Evolutionary conservation across 2,329 filamentous ascomycete genomes (phyloP), one percentile per base, ranked within the genome.

Genomic region (Penicillium sp.): DNA sequence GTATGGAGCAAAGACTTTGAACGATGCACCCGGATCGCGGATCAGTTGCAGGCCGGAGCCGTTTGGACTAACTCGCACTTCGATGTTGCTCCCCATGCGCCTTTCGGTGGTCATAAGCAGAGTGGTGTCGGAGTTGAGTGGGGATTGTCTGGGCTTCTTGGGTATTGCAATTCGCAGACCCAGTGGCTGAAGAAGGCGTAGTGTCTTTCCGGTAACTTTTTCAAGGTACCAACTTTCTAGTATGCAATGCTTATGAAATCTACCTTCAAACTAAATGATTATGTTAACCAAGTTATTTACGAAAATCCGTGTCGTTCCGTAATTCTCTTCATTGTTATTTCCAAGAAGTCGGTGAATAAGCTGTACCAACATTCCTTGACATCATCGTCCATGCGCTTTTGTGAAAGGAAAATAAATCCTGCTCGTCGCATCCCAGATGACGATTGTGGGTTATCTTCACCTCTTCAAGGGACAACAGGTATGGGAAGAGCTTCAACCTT

Each of bases 1-100:
- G 79, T 88, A 0, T 88, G 84, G 76, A 81, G 76, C 14, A 76
- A 74, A 14, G 82, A 88, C 53, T 52, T 83, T 1, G 71, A 70
- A 1, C 72, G 77, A 3, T 85, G 83, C 0, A 75, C 77, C 28
- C 71, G 73, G 3, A 80, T 88, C 37, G 84, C 82, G 0, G 67
- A 77, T 24, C 75, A 79, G 43, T 67, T 88, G 10, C 79, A 86
- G 61, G 79, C 82, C 0, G 85, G 85, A 0, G 80, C 73, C 10
- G 81, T 88, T 1, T 87, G 83, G 79, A 80, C 87, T 60, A 87
- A 88, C 52, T 66, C 67, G 10, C 73, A 75, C 50, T 67, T 70
- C 46, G 69, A 71, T 5, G 55, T 67, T 1, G 44, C 52, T 13
- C 67, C 67, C 0, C 50, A 50, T 21, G 71, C 71, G 2, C 75